Evolutionary conservation across 768 basidiomycete genomes (phyloP).

Genomic region (Lactarius pseudohatsudake): DNA sequence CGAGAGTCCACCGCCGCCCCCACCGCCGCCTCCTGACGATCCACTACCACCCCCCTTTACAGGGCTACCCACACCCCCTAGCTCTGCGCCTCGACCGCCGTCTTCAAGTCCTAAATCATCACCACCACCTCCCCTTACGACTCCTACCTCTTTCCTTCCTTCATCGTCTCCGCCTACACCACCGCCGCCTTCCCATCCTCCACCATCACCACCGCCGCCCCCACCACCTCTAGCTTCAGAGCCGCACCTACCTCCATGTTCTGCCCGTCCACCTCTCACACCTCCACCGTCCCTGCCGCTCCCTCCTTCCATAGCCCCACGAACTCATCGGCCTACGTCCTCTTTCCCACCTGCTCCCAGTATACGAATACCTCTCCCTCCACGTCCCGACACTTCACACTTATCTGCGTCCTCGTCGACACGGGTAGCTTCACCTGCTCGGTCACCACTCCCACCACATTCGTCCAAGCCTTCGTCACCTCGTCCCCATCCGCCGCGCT

Average conservation of each 20-base stretch:
- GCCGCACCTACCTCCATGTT: constrained; percentile 31
- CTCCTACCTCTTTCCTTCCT: constrained; percentile 28
- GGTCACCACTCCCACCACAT: constrained; percentile 32
- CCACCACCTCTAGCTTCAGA: constrained; percentile 24
- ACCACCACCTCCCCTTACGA: constrained; percentile 29
- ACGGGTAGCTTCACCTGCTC: constrained; percentile 19
- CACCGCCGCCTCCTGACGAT: constrained; percentile 30
- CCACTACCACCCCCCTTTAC: constrained; percentile 37
- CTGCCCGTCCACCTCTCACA: constrained; percentile 28
- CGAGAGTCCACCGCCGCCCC: constrained; percentile 28
- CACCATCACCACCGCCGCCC: constrained; percentile 35
- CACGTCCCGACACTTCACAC: constrained; percentile 32
- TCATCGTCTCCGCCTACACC: constrained; percentile 31
- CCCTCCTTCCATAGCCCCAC: constrained; percentile 30
- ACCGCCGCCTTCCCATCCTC: constrained; percentile 27
- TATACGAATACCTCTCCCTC: constrained; percentile 29
- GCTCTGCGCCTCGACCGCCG: constrained; percentile 33
- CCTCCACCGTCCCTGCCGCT: constrained; percentile 29
- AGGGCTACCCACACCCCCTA: constrained; percentile 39
- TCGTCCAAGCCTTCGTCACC: constrained; percentile 32
- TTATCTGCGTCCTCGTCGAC: constrained; percentile 31
- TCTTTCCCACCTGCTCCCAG: constrained; percentile 22
- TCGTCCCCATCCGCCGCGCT: constrained; percentile 24
- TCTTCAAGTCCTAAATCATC: constrained; percentile 32
- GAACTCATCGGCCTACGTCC: constrained; percentile 30